These are phyloP conservation scores for Pleurotus pulmonarius DNA, from an alignment of 768 basidiomycete genomes.

Conservation along the genomic window DNA sequence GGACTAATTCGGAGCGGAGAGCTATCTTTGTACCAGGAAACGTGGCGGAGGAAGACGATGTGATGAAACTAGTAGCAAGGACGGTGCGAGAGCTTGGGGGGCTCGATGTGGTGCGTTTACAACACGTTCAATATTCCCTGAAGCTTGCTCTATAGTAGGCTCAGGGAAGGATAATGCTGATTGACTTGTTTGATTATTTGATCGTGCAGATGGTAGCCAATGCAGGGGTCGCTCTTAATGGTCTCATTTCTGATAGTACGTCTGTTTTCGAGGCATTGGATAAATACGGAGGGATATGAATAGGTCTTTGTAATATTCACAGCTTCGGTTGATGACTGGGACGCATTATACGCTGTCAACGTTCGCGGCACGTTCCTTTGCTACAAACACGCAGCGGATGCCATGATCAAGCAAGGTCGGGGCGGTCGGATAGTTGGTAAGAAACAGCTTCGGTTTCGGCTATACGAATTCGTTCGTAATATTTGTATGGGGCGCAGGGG, in stretches of 20 bases:
- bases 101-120: conserved; percentile 7
- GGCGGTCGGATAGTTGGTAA: conserved; percentile 32
- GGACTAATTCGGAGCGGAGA: neutral
- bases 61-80: neutral
- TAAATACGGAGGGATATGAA: neutral
- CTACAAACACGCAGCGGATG: conserved; percentile 37
- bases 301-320: conserved; percentile 15
- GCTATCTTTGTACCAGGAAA: neutral
- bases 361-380: conserved; percentile 34
- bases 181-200: too few relatives aligned
- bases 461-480: too few relatives aligned
- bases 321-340: conserved; percentile 22
- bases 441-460: too few relatives aligned
- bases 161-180: too few relatives aligned
- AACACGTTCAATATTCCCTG: neutral
- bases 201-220: conserved; percentile 25
- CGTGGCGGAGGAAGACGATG: conserved; percentile 10
- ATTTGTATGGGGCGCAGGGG: conserved; percentile 17
- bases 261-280: neutral
- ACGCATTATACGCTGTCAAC: conserved; percentile 31
- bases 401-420: conserved; percentile 37
- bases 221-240: conserved; percentile 16
- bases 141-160: too few relatives aligned
- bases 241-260: neutral
- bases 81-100: conserved; percentile 5